phyloP scores from a whole-genome alignment of 768 basidiomycete genomes.

The Termitomyces sp. region DNA sequence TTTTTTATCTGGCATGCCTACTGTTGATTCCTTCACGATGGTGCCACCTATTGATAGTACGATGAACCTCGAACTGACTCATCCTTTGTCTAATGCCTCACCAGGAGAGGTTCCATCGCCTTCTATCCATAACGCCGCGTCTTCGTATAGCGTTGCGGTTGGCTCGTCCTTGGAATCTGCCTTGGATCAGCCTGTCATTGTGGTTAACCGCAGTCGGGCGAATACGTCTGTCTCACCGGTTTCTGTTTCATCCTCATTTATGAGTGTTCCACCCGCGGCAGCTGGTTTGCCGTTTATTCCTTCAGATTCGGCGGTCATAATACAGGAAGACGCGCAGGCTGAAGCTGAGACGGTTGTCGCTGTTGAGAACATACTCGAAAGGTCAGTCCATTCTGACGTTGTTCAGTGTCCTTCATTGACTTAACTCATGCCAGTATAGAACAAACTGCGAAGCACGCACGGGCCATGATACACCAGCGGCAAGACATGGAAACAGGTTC shows the following conservation, averaged over 20 bases:
- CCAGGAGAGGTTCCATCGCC: constrained; percentile 35
- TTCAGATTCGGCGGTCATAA: constrained; percentile 13
- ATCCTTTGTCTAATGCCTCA: constrained; percentile 30
- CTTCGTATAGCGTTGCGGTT: constrained; percentile 34
- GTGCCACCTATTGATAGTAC: constrained; percentile 29
- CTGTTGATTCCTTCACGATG: constrained; percentile 30
- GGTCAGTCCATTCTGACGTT: constrained; percentile 35
- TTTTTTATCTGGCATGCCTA: constrained; percentile 39
- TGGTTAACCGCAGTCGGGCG: constrained; percentile 33
- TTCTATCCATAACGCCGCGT: constrained; percentile 32
- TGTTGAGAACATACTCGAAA: constrained; percentile 47
- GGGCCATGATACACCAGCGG: constrained; percentile 42
- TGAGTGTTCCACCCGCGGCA: constrained; percentile 23
- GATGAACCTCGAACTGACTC: constrained; percentile 34
- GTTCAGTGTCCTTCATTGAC: constrained; percentile 7
- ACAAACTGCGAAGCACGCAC: constrained; percentile 55
- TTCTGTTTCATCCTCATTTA: constrained; percentile 14
- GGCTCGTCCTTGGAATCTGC: constrained; percentile 44
- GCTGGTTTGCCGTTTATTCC: constrained; percentile 17
- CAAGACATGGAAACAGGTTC: constrained; percentile 44
- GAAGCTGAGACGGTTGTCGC: constrained; percentile 35
- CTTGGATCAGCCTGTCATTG: constrained; percentile 33
- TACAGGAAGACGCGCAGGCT: constrained; percentile 21
- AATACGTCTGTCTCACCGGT: constrained; percentile 30
- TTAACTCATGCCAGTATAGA: constrained; percentile 45